phyloP scores from a whole-genome alignment of 345 rosid species.

The Melastoma malabathricum region DNA sequence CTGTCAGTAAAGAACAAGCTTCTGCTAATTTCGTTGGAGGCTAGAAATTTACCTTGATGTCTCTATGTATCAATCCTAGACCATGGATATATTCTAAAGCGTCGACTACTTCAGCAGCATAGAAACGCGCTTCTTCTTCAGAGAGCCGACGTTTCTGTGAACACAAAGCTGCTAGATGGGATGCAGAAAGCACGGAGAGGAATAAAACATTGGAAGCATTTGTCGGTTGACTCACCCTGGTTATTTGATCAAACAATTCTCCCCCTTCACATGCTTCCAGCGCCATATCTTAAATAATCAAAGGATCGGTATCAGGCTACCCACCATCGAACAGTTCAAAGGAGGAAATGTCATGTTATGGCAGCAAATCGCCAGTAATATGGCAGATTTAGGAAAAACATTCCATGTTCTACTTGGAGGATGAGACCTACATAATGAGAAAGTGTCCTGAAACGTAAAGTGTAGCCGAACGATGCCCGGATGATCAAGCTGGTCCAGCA shows the following conservation, averaged over 20 bases:
- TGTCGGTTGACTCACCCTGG: slow-evolving; percentile 50
- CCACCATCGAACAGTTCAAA: slow-evolving; percentile 5
- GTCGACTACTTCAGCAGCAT: slow-evolving; percentile 84
- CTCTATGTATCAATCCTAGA: slow-evolving; percentile 93
- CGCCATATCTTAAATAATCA: slow-evolving; percentile 69
- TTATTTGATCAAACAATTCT: slow-evolving; percentile 95
- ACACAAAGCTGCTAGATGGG: neutral
- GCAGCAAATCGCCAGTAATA: too few species aligned
- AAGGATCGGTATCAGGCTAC: slow-evolving; percentile 15
- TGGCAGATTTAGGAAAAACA: too few species aligned
- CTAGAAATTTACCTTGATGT: slow-evolving; percentile 59
- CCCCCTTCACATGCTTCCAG: slow-evolving; percentile 99
- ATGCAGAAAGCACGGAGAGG: neutral
- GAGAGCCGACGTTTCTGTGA: slow-evolving; percentile 66
- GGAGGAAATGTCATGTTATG: too few species aligned
- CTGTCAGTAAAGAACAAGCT: slow-evolving; percentile 10
- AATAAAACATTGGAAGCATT: neutral
- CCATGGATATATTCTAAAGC: slow-evolving; percentile 90
- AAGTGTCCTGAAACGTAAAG: slow-evolving; percentile 87
- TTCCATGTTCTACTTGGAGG: too few species aligned
- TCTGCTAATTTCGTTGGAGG: neutral
- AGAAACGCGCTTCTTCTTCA: slow-evolving; percentile 88
- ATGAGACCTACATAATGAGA: slow-evolving; percentile 48
- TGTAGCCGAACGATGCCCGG: slow-evolving; percentile 81
- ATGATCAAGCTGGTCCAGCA: slow-evolving; percentile 92